These are phyloP conservation scores for Hypoxylon sp. DNA, from an alignment of 2,329 filamentous ascomycete genomes.

Conservation along the genomic window DNA sequence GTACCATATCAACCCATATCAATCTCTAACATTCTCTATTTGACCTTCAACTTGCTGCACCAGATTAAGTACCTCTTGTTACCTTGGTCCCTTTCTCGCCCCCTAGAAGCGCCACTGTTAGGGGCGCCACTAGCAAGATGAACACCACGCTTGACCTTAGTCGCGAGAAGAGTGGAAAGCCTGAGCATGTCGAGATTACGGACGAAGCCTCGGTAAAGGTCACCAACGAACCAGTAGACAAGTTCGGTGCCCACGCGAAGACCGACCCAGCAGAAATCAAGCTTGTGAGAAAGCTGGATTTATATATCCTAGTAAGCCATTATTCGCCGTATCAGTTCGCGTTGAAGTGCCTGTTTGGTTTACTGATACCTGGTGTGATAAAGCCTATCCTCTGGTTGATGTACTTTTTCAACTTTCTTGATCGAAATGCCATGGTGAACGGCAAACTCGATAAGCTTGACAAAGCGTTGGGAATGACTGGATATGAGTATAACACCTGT, in stretches of 20 bases:
- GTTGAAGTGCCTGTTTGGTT: background rate
- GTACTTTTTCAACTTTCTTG: slow-evolving; percentile 54
- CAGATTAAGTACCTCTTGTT: background rate
- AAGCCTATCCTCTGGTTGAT: slow-evolving; percentile 57
- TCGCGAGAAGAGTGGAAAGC: slow-evolving; percentile 1
- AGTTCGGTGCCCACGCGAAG: slow-evolving; percentile 55
- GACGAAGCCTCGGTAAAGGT: slow-evolving; percentile 12
- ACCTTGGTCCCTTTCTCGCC: background rate
- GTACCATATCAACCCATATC: background rate
- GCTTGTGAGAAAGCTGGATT: slow-evolving; percentile 57
- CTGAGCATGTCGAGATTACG: slow-evolving; percentile 19
- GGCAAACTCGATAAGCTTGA: slow-evolving; percentile 60
- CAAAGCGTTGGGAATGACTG: slow-evolving; percentile 57
- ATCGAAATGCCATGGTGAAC: slow-evolving; percentile 64
- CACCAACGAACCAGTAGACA: slow-evolving; percentile 48
- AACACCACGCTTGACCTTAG: background rate
- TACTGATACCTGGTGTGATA: background rate
- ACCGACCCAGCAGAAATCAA: slow-evolving; percentile 56
- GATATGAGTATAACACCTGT: slow-evolving; percentile 31
- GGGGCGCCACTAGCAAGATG: slow-evolving; percentile 2
- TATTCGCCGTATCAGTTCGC: background rate
- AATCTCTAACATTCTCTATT: background rate
- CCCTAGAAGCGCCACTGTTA: background rate
- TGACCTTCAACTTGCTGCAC: background rate
- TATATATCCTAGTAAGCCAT: slow-evolving; percentile 54